Base-by-base conservation (phyloP, 2,329 filamentous ascomycete genomes). In the Aspergillus fijiensis region DNA sequence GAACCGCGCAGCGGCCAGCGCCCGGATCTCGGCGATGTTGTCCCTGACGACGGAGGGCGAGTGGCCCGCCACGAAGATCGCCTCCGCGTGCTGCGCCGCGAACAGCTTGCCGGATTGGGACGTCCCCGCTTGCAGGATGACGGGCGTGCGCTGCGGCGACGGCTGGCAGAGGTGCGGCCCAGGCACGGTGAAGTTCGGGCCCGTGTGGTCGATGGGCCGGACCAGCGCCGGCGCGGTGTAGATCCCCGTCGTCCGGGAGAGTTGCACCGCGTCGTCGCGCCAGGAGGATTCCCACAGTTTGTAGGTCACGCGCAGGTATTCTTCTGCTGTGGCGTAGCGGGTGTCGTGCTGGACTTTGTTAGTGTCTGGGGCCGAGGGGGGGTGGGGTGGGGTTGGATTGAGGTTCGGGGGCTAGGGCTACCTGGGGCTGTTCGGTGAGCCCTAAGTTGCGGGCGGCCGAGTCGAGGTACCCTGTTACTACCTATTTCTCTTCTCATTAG, bases 41-140 rank as follows among this genome's bases (percentile, higher is more conserved):
- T 84, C 85, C 2, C 83, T 82, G 29, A 87, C 85, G 0, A 87
- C 84, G 1, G 79, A 77, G 0, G 89, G 86, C 1, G 83, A 83
- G 69, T 90, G 87, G 0, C 86, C 86, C 0, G 85, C 87, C 0
- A 89, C 83, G 66, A 91, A 91, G 54, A 91, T 87, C 2, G 84
- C 87, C 68, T 91, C 89, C 0, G 88, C 89, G 69, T 91, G 87
- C 64, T 87, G 84, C 0, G 87, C 86, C 0, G 87, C 87, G 65
- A 91, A 91, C 0, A 76, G 73, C 71, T 88, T 89, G 2, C 88
- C 88, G 0, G 87, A 82, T 53, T 81, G 84, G 0, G 85, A 89
- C 0, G 88, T 88, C 0, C 89, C 89, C 0, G 89, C 89, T 71
- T 91, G 89, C 3, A 91, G 79, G 4, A 91, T 81, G 2, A 91